These are phyloP conservation scores for Ophiostoma australiae DNA, from an alignment of 2,329 filamentous ascomycete genomes.

Conservation along the genomic window DNA sequence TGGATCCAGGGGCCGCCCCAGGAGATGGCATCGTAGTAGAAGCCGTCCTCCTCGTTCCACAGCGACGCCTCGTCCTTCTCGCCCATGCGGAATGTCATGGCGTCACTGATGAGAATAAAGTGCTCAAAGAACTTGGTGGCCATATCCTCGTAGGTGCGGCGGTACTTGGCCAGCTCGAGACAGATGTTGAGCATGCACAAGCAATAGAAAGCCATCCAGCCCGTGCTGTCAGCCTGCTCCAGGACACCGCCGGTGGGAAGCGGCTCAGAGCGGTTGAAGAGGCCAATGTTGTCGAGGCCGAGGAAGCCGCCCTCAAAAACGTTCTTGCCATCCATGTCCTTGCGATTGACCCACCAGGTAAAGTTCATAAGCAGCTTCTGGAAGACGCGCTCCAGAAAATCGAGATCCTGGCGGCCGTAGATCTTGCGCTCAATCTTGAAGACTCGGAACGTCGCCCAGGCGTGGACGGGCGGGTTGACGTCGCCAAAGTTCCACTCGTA, in stretches of 20 bases:
- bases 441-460: slow-evolving; percentile 89
- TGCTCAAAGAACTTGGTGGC: slow-evolving; percentile 99
- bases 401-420: slow-evolving; percentile 88
- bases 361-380: slow-evolving; percentile 95
- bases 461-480: slow-evolving; percentile 93
- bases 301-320: slow-evolving; percentile 96
- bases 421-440: slow-evolving; percentile 99
- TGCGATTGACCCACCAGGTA: slow-evolving; percentile 98
- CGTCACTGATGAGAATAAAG: slow-evolving; percentile 95
- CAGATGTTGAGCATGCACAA: slow-evolving; percentile 96
- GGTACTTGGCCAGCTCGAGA: slow-evolving; percentile 89
- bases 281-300: slow-evolving; percentile 91
- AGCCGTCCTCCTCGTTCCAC: slow-evolving; percentile 95
- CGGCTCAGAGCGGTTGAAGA: slow-evolving; percentile 96
- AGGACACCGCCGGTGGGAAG: slow-evolving; percentile 87
- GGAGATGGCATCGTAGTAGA: slow-evolving; percentile 97
- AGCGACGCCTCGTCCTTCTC: slow-evolving; percentile 71
- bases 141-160: slow-evolving; percentile 92
- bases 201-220: slow-evolving; percentile 99
- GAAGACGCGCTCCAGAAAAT: slow-evolving; percentile 94
- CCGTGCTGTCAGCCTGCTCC: slow-evolving; percentile 94
- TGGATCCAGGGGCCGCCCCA: slow-evolving; percentile 92
- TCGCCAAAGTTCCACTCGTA: slow-evolving; percentile 98
- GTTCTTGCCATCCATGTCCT: slow-evolving; percentile 91
- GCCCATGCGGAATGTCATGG: slow-evolving; percentile 79